Evolutionary conservation across 768 basidiomycete genomes (phyloP), one percentile per base, ranked within the genome.

Genomic region (Naganishia randhawae): DNA sequence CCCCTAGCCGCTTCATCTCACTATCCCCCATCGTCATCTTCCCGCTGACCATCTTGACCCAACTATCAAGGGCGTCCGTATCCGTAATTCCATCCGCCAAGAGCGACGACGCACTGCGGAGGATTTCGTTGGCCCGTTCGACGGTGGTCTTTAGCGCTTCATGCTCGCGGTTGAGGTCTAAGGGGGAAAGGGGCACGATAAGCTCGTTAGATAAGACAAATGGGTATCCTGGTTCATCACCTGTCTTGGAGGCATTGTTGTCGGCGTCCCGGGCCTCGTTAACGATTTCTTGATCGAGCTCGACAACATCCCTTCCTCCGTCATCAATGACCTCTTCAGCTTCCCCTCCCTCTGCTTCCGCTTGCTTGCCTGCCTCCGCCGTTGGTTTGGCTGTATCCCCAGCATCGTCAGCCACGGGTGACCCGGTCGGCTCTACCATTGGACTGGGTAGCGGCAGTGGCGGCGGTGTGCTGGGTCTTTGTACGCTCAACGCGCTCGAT

Each of bases 1-100:
- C 85, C 65, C 84, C 87, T 33, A 96, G 80, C 50, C 88, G 85
- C 71, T 86, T 87, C 71, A 92, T 85, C 74, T 96, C 92, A n/a
- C 86, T 86, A 73, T 88, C 86, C 42, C 86, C 68, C 71, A 91
- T 92, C 82, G 91, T 86, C 10, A 84, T 81, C 76, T 91, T 93
- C 29, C 85, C 81, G 48, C 84, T 83, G 67, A 89, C 74, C 75
- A 85, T 88, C 70, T 84, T 80, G 22, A 97, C 81, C 81, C 88
- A 91, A 52, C 89, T 88, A 22, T 86, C 86, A 50, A 97, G 81
- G 13, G 86, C 87, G 53, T 85, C 84, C 6, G 82, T 75, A 71
- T 96, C 88, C 42, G 84, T 81, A 16, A 88, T 83, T 25, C 78
- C 78, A 19, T 85, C 85, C 69, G 87, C 84, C 14, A 93, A 73